Base-by-base conservation (phyloP, 768 basidiomycete species). In the Tylopilus subfusipes region DNA sequence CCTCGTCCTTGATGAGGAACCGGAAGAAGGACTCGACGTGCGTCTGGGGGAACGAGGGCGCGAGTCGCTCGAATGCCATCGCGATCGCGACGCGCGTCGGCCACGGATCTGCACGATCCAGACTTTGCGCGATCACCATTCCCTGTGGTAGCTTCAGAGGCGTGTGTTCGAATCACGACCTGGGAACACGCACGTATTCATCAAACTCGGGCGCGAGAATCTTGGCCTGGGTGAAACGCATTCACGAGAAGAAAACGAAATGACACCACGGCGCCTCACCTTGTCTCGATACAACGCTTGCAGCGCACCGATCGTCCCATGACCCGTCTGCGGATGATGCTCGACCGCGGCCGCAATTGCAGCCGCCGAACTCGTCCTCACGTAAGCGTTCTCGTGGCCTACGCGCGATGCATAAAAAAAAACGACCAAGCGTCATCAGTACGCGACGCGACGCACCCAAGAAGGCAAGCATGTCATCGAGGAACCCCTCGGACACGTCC, bases 71-170 rank as follows among this genome's bases (percentile, higher is more conserved):
- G 53, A 98, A 84, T 0, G 88, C 71, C 18, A 73, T 70, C 1
- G 88, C 86, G 47, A 86, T 76, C 6, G 96, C 92, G 6, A 89
- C 74, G 19, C 97, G 82, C 19, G 86, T 77, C 42, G 84, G 80
- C 90, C 90, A 98, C 7, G 95, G 96, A 72, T 99, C 97, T 10
- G 82, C 73, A 24, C 88, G 82, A 62, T 92, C 88, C n/a, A 98
- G 73, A 38, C 86, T 94, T 61, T 85, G 82, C 19, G 90, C 83
- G 47, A 96, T 86, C 48, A 98, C 80, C 90, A 98, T 96, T 16
- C 97, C 97, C 93, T 94, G 57, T 22, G 33, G 24, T 30, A 11
- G 22, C 5, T n/a, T 18, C 36, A 45, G 44, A 5, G 7, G 2
- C 7, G 11, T 19, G 1, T 3, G 3, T 14, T 11, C 11, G 8